Conservation (phyloP, 1,284 basidiomycete species). For the Trichosporon sp. region DNA sequence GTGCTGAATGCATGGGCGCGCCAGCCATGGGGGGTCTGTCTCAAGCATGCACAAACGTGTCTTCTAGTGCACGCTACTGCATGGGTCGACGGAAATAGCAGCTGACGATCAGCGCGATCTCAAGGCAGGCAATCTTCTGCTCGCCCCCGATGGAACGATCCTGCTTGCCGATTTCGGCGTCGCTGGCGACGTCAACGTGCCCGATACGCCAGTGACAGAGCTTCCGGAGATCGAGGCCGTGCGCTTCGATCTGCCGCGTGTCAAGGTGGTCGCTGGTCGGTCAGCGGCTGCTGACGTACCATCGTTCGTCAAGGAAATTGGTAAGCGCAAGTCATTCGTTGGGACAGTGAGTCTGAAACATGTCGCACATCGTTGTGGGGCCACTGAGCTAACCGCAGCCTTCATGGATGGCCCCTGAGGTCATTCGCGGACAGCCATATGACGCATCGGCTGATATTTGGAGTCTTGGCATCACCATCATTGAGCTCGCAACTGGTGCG, state of each 20-base stretch:
- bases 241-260: slow-evolving; percentile 22
- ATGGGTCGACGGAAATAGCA: background rate
- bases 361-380: background rate
- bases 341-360: slow-evolving; percentile 57
- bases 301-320: slow-evolving; percentile 13
- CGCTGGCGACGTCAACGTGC: slow-evolving; percentile 33
- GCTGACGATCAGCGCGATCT: slow-evolving; percentile 33
- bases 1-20: background rate
- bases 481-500: slow-evolving; percentile 30
- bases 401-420: slow-evolving; percentile 98
- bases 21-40: background rate
- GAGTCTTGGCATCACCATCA: slow-evolving; percentile 79
- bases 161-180: slow-evolving; percentile 96
- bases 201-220: slow-evolving; percentile 16
- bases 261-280: slow-evolving; percentile 2
- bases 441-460: slow-evolving; percentile 95
- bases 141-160: slow-evolving; percentile 67
- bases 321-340: slow-evolving; percentile 83
- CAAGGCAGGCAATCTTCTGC: slow-evolving; percentile 79
- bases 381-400: slow-evolving; percentile 50
- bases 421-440: slow-evolving; percentile 76
- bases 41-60: background rate
- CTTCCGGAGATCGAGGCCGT: slow-evolving; percentile 24
- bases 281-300: slow-evolving; percentile 8
- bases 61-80: background rate